Evolutionary conservation across 805 yeast genomes (phyloP), one percentile per base, ranked within the genome.

Genomic region (Myxozyma mucilagina): DNA sequence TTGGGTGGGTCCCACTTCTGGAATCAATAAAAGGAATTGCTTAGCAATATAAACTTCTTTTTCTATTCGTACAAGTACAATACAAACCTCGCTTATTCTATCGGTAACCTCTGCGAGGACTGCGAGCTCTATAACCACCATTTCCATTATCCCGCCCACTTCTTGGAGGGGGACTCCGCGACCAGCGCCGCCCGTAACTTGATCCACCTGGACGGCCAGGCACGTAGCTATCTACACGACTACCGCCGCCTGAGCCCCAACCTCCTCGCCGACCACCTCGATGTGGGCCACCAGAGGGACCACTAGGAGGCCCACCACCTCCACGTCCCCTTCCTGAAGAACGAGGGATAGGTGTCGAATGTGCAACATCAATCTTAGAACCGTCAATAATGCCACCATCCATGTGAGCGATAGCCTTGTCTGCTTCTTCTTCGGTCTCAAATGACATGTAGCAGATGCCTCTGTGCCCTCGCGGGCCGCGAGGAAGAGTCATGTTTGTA

Each of bases 381-480:
- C 67, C 67, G 20, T 64, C 67, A 35, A 64, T 64, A 18, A 41
- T 51, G 6, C 67, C 67, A 8, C 49, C 67, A 18, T 64, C 44
- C 67, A 64, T 63, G 20, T 64, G 67, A 8, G 63, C 63, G 32
- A 64, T 58, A 10, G 67, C 67, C 6, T n/a, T 48, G 24, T 51
- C 53, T 6, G 67, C 67, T n/a, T 58, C 63, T 10, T 35, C 50
- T 34, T 50, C 59, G 10, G 54, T 52, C 13, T 55, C 63, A 43
- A 45, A 64, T 1, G 56, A 38, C 41, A 64, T 48, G 29, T 48
- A 64, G 49, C 64, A 59, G 11, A 54, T 13, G 4, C 60, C 59
- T 16, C 57, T 49, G 53, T 50, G 38, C 4, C 48, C 41, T 38
- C 49, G 43, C 9, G 41, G 47, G 39, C 54, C 54, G 18, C 59